Conservation (phyloP, 495 filamentous ascomycete genomes). For the Cairneyella variabilis region DNA sequence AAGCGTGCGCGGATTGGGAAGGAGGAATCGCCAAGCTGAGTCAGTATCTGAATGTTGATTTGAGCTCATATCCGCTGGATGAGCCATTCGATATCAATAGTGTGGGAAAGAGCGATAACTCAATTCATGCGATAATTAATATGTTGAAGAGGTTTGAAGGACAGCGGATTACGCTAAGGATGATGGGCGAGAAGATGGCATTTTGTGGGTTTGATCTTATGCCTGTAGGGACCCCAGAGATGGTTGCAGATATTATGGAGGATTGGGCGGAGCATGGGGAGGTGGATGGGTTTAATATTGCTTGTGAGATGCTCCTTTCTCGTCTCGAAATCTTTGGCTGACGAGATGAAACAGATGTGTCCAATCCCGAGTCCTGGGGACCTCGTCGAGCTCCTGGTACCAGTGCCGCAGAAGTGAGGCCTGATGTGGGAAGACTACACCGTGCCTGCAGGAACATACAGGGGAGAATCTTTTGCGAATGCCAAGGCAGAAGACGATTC, state of each 20-base stretch:
- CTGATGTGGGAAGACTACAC: constrained; percentile 47
- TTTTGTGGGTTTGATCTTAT: constrained; percentile 25
- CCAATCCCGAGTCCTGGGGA: constrained; percentile 43
- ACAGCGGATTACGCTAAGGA: constrained; percentile 2
- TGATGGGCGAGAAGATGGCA: constrained; percentile 21
- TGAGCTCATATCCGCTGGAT: constrained; percentile 52
- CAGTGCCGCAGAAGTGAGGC: constrained; percentile 37
- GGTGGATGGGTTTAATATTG: constrained; percentile 33
- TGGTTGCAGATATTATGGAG: constrained; percentile 28
- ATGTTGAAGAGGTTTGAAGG: constrained; percentile 3
- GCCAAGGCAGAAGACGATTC: background rate
- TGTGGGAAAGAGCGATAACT: background rate
- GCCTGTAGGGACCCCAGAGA: constrained; percentile 26
- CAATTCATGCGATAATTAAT: constrained; percentile 10
- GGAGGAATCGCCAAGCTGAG: constrained; percentile 57
- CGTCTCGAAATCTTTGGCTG: background rate
- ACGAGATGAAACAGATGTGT: constrained; percentile 25
- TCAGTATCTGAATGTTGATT: constrained; percentile 61
- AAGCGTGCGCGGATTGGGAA: constrained; percentile 47
- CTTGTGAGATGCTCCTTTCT: constrained; percentile 2
- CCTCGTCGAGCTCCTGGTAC: constrained; percentile 40
- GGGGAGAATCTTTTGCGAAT: constrained; percentile 45
- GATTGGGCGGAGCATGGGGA: constrained; percentile 25
- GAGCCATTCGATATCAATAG: constrained; percentile 27
- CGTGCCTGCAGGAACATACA: constrained; percentile 44